Percentiles rank a stretch among this genome's conserved stretches.
Evolutionary conservation across 1,284 basidiomycete genomes (phyloP).

Genomic region (Ganoderma sinense): DNA sequence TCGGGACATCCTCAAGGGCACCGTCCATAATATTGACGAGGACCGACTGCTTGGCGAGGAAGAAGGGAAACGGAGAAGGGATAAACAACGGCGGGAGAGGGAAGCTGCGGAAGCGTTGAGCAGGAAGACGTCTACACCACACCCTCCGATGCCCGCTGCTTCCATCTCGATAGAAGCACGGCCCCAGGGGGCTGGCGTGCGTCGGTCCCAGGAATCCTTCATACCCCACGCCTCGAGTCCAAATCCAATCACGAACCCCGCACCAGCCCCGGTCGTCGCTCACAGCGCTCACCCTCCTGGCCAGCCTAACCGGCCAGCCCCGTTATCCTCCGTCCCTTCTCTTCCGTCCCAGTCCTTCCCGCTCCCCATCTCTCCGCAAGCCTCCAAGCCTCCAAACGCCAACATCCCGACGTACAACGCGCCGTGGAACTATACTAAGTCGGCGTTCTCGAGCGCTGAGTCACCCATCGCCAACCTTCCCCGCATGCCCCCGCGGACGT

Average conservation of each 20-base stretch:
- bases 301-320: conserved; percentile 8
- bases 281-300: neutral
- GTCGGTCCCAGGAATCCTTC: conserved; percentile 32
- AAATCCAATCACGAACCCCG: conserved; percentile 14
- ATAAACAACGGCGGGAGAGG: conserved; percentile 38
- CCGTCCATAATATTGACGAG: conserved; percentile 62
- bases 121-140: conserved; percentile 28
- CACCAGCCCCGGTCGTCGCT: conserved; percentile 7
- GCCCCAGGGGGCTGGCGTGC: conserved; percentile 26
- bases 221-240: conserved; percentile 20
- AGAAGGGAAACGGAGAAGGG: conserved; percentile 43
- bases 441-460: conserved; percentile 51
- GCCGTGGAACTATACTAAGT: conserved; percentile 63
- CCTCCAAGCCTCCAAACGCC: conserved; percentile 20
- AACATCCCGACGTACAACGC: conserved; percentile 34
- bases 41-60: conserved; percentile 67
- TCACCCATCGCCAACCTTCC: conserved; percentile 41
- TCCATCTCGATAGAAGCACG: conserved; percentile 33
- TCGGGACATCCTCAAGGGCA: conserved; percentile 71
- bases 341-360: conserved; percentile 23
- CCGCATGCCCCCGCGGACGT: conserved; percentile 49
- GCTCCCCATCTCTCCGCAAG: conserved; percentile 29
- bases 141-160: conserved; percentile 39
- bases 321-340: conserved; percentile 5
- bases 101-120: conserved; percentile 28